These are phyloP conservation scores for Achaetomium macrosporum DNA, from an alignment of 2,329 filamentous ascomycete genomes.

Conservation along the genomic window DNA sequence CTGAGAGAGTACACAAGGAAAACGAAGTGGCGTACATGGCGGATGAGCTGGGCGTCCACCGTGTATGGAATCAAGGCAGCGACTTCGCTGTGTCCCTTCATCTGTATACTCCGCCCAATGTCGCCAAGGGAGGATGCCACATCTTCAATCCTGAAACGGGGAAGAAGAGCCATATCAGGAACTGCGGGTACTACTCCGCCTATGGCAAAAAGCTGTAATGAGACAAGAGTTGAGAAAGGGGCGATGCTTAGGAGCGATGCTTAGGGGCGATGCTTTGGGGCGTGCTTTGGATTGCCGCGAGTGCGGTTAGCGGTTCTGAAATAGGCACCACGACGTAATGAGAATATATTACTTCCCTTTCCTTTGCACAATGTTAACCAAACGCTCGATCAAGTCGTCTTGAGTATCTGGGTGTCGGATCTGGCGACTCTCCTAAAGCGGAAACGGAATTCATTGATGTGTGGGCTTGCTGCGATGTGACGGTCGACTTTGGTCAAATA, in stretches of 20 bases:
- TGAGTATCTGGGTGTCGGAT: neutral
- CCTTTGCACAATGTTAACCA: neutral
- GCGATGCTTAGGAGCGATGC: no score
- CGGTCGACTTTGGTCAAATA: neutral
- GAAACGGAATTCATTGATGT: slow-evolving; percentile 1
- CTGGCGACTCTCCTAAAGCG: slow-evolving; percentile 7
- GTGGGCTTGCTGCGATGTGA: neutral
- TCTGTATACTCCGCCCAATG: slow-evolving; percentile 84
- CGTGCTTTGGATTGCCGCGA: neutral
- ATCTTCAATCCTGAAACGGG: slow-evolving; percentile 76
- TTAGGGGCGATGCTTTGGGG: no score
- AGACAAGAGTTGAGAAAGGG: neutral
- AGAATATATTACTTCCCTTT: slow-evolving; percentile 1
- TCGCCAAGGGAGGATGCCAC: slow-evolving; percentile 73
- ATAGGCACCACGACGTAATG: neutral
- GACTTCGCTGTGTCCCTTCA: slow-evolving; percentile 82
- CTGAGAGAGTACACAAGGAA: slow-evolving; percentile 60
- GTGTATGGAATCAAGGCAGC: slow-evolving; percentile 68
- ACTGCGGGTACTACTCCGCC: slow-evolving; percentile 65
- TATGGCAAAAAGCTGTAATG: slow-evolving; percentile 44
- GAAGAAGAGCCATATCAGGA: slow-evolving; percentile 62
- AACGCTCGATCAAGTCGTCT: neutral
- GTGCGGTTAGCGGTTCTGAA: neutral
- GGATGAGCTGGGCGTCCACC: slow-evolving; percentile 81
- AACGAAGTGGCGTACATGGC: slow-evolving; percentile 87